Percentiles rank a stretch among this genome's conserved stretches.
phyloP scores from a whole-genome alignment of 2,329 filamentous ascomycete species.

The Xylaria polymorpha region DNA sequence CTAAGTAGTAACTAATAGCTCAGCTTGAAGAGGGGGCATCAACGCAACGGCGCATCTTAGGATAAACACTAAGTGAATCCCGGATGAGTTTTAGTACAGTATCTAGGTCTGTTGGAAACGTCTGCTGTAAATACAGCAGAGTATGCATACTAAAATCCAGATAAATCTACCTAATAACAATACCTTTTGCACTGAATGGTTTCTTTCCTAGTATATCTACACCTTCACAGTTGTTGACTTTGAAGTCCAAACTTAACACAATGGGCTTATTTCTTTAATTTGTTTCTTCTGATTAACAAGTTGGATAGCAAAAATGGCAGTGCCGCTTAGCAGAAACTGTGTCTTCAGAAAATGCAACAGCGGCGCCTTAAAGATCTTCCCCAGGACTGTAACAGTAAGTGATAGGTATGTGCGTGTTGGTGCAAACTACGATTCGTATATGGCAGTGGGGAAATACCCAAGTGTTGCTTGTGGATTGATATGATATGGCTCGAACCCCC shows the following conservation, averaged over 20 bases:
- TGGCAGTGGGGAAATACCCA: not conserved
- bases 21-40: not conserved
- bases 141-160: not conserved
- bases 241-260: not conserved
- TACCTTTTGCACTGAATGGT: not conserved
- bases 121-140: not conserved
- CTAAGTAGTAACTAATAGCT: not conserved
- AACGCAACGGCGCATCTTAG: slow-evolving; percentile 11
- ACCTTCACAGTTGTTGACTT: not conserved
- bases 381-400: not conserved
- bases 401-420: not conserved
- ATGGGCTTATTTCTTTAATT: not conserved
- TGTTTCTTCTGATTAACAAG: not conserved
- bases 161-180: no score
- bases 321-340: slow-evolving; percentile 11
- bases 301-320: no score
- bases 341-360: slow-evolving; percentile 25
- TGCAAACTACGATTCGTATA: no score
- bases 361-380: slow-evolving; percentile 7
- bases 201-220: not conserved
- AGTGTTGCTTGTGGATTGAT: slow-evolving; percentile 3
- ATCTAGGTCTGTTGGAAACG: not conserved
- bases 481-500: slow-evolving; percentile 27
- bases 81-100: no score
- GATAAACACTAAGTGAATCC: not conserved